Percentiles rank a stretch among this genome's conserved stretches.
Conservation (phyloP, 2,329 filamentous ascomycete species). For the Arachnopeziza araneosa region DNA sequence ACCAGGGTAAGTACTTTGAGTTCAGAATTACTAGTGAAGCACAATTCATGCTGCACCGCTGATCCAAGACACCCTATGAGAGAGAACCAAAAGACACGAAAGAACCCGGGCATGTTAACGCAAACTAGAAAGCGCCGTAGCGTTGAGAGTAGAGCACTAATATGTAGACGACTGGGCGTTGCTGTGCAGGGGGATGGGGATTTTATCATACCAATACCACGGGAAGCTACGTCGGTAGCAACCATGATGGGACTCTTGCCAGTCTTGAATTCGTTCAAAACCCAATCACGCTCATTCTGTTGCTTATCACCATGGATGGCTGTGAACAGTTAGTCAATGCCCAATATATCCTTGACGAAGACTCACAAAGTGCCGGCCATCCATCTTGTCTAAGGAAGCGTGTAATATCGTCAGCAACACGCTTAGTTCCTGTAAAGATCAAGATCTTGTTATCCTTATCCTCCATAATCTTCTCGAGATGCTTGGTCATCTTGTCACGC, state of each 20-base stretch:
- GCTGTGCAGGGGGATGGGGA: conserved; percentile 44
- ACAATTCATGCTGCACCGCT: conserved; percentile 59
- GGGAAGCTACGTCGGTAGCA: conserved; percentile 97
- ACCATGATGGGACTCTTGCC: conserved; percentile 99
- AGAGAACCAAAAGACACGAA: conserved; percentile 76
- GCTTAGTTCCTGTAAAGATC: conserved; percentile 90
- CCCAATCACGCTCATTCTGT: conserved; percentile 99
- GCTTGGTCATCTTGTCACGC: conserved; percentile 94
- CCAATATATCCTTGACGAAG: conserved; percentile 36
- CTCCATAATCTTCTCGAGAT: conserved; percentile 97
- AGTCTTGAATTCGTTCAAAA: conserved; percentile 98
- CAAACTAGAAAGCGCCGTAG: conserved; percentile 82
- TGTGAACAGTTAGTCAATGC: conserved; percentile 44
- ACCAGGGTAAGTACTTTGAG: conserved; percentile 61
- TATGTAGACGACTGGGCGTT: conserved; percentile 53
- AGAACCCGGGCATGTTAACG: conserved; percentile 88
- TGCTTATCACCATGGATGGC: conserved; percentile 99
- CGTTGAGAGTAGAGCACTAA: conserved; percentile 86
- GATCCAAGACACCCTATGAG: conserved; percentile 83
- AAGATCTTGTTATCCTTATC: conserved; percentile 92
- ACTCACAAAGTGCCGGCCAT: conserved; percentile 92
- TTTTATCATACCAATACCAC: conserved; percentile 99
- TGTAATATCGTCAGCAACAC: conserved; percentile 96
- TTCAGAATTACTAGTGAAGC: conserved; percentile 73
- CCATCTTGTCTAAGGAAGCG: conserved; percentile 95